Evolutionary conservation across 371 early-diverging fungal genomes (phyloP), one percentile per base, ranked within the genome.

Genomic region (Amoeboaphelidium protococcarum): DNA sequence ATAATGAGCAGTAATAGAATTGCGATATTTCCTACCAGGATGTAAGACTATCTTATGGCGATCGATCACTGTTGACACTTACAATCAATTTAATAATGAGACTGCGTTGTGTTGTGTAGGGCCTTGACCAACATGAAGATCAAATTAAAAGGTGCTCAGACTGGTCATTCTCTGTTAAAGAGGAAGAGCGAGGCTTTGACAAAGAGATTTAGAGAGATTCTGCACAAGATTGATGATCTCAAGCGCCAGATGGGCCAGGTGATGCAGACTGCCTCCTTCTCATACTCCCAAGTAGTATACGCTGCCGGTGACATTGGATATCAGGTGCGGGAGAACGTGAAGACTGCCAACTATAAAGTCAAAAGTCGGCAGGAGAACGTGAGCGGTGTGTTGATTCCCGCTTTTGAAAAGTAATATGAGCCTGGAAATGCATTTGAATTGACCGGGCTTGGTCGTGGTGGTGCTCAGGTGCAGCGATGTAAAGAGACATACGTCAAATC

Each of bases 191-290:
- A 98, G 65, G 98, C 99, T 0, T 66, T 99, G 44, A 85, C 95
- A 10, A 76, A 82, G 44, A 79, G 92, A 45, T 95, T 96, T 67
- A 68, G 94, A 50, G 77, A 76, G 21, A 90, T 98, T 52, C 76
- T 92, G 25, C 74, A 76, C 52, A 84, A 91, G 63, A 91, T 95
- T 60, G 83, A 86, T 54, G 87, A 90, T 53, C 83, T 85, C 40
- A 87, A 87, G 58, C 60, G 69, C 40, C 76, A 82, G 63, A 92
- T 97, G 85, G 91, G 92, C 47, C 82, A 82, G 61, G 74, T 91
- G 40, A 82, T 98, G 80, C 96, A 88, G 63, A 74, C 74, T 44
- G 99, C 99, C 21, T 88, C 86, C 40, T 95, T 96, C 59, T 88
- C 94, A 16, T 71, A 97, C 44, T 86, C 97, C 20, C 88, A 96